These are phyloP conservation scores for Ustulina deusta DNA, from an alignment of 2,329 filamentous ascomycete genomes.

Conservation along the genomic window DNA sequence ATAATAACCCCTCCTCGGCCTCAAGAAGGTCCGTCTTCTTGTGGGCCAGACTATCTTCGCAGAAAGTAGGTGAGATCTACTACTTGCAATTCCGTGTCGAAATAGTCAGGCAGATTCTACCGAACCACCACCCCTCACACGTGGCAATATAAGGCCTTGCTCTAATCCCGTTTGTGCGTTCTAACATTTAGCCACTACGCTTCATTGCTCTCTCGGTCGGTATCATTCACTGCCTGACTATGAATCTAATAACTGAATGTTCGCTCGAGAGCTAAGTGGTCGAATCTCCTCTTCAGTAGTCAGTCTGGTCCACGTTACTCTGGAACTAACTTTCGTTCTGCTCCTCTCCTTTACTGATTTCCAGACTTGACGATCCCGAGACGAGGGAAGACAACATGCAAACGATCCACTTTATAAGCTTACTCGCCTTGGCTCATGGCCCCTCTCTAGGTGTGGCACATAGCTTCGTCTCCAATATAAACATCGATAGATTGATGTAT, in stretches of 20 bases:
- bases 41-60: background rate
- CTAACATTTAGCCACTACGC: background rate
- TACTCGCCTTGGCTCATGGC: conserved; percentile 31
- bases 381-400: conserved; percentile 28
- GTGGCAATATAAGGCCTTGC: conserved; percentile 16
- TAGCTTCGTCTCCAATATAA: conserved; percentile 48
- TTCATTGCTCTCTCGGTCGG: background rate
- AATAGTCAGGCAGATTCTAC: conserved; percentile 2
- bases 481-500: conserved; percentile 46
- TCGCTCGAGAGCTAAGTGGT: background rate
- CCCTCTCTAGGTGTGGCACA: conserved; percentile 36
- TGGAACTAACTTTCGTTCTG: background rate
- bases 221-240: background rate
- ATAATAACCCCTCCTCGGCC: conserved; percentile 4
- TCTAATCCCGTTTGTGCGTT: background rate
- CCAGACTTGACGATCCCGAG: too few relatives aligned
- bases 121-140: background rate
- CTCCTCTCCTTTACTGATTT: background rate
- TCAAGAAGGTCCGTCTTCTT: conserved; percentile 16
- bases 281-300: background rate
- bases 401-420: background rate
- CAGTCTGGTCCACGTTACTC: background rate
- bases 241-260: background rate
- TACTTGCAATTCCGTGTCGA: conserved; percentile 27
- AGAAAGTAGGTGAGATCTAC: conserved; percentile 5